Conservation (phyloP, 2,329 filamentous ascomycete genomes). For the Aspergillus melleus region DNA sequence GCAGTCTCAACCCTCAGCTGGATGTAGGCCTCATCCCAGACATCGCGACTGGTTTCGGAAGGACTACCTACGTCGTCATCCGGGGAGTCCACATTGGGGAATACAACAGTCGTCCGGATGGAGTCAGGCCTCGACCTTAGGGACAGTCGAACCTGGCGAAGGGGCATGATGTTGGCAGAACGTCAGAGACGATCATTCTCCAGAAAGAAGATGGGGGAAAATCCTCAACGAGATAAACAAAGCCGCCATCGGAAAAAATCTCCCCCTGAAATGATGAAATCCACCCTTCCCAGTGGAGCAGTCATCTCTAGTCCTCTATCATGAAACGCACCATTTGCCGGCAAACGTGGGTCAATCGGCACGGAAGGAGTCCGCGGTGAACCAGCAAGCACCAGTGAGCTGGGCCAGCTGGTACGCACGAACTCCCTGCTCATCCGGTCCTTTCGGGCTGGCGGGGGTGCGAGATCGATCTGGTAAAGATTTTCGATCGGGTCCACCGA, state of each 20-base stretch:
- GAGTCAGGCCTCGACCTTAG: neutral
- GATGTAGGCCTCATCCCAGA: neutral
- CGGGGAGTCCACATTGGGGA: neutral
- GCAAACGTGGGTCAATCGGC: neutral
- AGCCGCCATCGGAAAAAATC: neutral
- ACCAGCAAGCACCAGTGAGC: neutral
- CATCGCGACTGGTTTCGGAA: neutral
- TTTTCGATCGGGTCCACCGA: no score
- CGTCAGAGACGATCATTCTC: neutral
- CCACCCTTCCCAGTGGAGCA: neutral
- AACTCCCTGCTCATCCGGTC: neutral
- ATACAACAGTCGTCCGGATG: neutral
- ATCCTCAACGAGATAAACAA: neutral
- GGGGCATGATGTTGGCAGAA: neutral
- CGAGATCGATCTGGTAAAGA: no score
- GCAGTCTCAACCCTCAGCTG: neutral
- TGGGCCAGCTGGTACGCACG: neutral
- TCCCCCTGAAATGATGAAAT: neutral
- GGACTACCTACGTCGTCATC: neutral
- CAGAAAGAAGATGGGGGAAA: neutral
- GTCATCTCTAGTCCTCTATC: neutral
- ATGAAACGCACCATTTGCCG: neutral
- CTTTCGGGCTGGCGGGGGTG: no score
- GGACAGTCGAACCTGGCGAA: constrained; percentile 1
- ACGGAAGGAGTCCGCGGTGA: neutral